A percentile compares a stretch with the other conserved stretches of the same genome.
phyloP scores from a whole-genome alignment of 73 alveolate genomes.

The Paramecium bursaria region DNA sequence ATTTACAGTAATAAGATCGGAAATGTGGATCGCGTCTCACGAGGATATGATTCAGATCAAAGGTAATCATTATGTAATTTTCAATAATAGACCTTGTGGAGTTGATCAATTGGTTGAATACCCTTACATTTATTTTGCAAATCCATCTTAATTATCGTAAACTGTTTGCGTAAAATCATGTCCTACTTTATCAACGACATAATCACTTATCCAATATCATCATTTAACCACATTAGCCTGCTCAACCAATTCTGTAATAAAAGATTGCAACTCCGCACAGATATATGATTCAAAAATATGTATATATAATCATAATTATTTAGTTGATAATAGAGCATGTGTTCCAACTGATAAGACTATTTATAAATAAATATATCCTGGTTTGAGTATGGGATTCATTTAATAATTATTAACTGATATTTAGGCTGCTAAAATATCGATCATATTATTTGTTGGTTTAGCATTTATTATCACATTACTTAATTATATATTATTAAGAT shows the following conservation, averaged over 20 bases:
- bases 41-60: conserved; percentile 55
- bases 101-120: neutral
- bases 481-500: neutral
- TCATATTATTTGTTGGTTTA: neutral
- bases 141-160: conserved; percentile 17
- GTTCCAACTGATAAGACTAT: conserved; percentile 7
- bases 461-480: neutral
- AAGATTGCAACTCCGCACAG: neutral
- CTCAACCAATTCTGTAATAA: conserved; percentile 26
- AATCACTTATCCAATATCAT: neutral
- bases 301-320: neutral
- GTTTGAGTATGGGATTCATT: conserved; percentile 27
- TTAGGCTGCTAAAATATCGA: neutral
- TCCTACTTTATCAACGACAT: neutral
- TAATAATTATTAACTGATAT: conserved; percentile 23
- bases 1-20: conserved; percentile 5
- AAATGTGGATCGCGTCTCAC: neutral
- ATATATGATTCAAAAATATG: conserved; percentile 5
- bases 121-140: conserved; percentile 43
- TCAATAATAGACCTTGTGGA: conserved; percentile 48
- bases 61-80: neutral
- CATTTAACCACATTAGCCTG: conserved; percentile 15
- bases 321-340: conserved; percentile 45
- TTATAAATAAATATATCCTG: neutral
- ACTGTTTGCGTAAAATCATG: conserved; percentile 54